These are phyloP conservation scores for Ogataea salicorniae DNA, from an alignment of 805 yeast species.

Conservation along the genomic window DNA sequence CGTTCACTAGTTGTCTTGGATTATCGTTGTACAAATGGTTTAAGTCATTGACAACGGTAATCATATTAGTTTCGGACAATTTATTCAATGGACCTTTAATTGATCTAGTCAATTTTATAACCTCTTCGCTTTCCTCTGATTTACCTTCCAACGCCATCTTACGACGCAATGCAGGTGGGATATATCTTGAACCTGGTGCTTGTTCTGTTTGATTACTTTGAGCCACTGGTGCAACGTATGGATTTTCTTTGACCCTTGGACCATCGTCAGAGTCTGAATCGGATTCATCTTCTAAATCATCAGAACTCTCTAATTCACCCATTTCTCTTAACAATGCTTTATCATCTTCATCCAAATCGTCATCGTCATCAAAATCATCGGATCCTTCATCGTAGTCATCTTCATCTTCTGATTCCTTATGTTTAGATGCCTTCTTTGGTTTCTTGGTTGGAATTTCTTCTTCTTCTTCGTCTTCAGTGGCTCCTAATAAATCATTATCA, in stretches of 20 bases:
- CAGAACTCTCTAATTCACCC: conserved; percentile 26
- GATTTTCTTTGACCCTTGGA: conserved; percentile 54
- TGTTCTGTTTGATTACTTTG: conserved; percentile 12
- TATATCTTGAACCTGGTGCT: conserved; percentile 42
- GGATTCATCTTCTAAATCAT: conserved; percentile 16
- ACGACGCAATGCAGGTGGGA: conserved; percentile 84
- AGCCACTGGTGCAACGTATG: conserved; percentile 60
- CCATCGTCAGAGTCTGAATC: conserved; percentile 20
- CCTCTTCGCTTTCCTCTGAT: conserved; percentile 38
- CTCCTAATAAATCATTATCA: conserved; percentile 2
- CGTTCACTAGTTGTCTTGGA: conserved; percentile 78
- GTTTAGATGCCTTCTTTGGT: conserved; percentile 16
- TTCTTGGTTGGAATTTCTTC: neutral
- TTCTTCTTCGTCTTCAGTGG: neutral
- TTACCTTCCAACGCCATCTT: conserved; percentile 34
- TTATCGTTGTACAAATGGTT: conserved; percentile 56
- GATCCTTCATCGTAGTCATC: conserved; percentile 14
- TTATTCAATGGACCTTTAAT: conserved; percentile 83
- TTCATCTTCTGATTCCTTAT: conserved; percentile 13
- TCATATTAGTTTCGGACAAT: conserved; percentile 82
- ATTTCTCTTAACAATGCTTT: conserved; percentile 27
- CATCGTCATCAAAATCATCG: conserved; percentile 30
- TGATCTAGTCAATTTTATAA: conserved; percentile 47
- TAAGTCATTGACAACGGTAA: conserved; percentile 63
- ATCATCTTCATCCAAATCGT: conserved; percentile 29